Percentiles rank a stretch among this genome's conserved stretches.
Evolutionary conservation across 345 rosid genomes (phyloP).

Genomic region (Melaleuca alternifolia): DNA sequence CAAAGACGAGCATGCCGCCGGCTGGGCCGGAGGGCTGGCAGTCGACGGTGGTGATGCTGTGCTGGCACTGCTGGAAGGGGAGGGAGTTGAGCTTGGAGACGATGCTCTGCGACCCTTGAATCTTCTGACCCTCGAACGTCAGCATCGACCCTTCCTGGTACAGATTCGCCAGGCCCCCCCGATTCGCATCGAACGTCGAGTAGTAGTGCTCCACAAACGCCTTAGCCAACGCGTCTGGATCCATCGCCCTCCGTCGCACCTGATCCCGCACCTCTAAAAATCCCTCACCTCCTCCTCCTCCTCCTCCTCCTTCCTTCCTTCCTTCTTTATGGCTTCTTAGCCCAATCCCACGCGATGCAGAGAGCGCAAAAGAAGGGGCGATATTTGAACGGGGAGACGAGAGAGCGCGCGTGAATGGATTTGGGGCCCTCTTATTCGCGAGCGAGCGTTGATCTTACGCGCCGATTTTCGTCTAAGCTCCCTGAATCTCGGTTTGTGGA

Average conservation of each 20-base stretch:
- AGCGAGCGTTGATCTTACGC: background rate
- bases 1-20: constrained; percentile 89
- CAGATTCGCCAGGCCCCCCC: constrained; percentile 48
- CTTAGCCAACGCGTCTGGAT: constrained; percentile 71
- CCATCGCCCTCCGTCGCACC: constrained; percentile 29
- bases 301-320: background rate
- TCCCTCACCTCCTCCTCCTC: background rate
- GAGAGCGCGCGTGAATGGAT: background rate
- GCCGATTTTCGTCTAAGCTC: background rate
- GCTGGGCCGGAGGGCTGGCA: constrained; percentile 98
- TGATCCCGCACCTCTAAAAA: background rate
- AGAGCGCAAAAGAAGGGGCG: background rate
- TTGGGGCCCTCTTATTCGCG: background rate
- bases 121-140: constrained; percentile 93
- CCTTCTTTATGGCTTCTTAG: background rate
- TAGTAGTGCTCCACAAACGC: constrained; percentile 95
- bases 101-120: constrained; percentile 69
- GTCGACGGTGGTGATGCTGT: constrained; percentile 71
- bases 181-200: constrained; percentile 65
- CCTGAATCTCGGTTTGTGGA: background rate
- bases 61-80: constrained; percentile 94
- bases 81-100: constrained; percentile 73
- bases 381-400: background rate
- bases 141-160: constrained; percentile 86
- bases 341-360: background rate